Conservation (phyloP, 176 grass and related monocot species). For the Zoysia japonica region DNA sequence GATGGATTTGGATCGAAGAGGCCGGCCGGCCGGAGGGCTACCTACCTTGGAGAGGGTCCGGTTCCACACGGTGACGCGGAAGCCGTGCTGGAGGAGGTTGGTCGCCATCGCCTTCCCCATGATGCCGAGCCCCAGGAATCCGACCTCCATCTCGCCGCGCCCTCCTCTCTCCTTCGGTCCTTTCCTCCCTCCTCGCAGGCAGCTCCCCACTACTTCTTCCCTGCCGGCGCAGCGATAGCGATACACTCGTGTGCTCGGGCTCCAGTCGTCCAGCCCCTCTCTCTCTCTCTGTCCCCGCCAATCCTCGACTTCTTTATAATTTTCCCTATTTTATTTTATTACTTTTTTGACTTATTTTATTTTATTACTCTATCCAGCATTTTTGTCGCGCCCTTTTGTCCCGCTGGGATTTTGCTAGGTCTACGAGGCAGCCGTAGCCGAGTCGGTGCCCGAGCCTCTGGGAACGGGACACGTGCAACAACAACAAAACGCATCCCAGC, state of each 20-base stretch:
- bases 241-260: conserved; percentile 3
- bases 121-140: conserved; percentile 88
- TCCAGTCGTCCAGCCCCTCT: neutral
- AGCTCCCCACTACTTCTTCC: neutral
- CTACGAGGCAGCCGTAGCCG: neutral
- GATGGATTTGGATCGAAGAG: neutral
- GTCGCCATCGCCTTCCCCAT: conserved; percentile 96
- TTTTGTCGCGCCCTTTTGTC: conserved; percentile 18
- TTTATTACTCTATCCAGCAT: neutral
- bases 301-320: conserved; percentile 23
- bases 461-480: neutral
- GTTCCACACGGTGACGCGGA: conserved; percentile 97
- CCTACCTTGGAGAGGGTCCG: conserved; percentile 78
- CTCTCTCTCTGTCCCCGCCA: neutral
- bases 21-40: neutral
- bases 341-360: too few species aligned
- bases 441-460: too few species aligned
- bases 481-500: neutral
- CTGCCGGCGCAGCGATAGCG: neutral
- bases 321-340: neutral
- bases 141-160: conserved; percentile 77
- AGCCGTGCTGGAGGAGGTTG: conserved; percentile 80
- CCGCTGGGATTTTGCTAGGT: neutral
- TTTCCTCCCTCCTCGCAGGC: neutral
- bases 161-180: neutral